Base-by-base conservation (phyloP, 306 rosid species). In the Cucurbita moschata region DNA sequence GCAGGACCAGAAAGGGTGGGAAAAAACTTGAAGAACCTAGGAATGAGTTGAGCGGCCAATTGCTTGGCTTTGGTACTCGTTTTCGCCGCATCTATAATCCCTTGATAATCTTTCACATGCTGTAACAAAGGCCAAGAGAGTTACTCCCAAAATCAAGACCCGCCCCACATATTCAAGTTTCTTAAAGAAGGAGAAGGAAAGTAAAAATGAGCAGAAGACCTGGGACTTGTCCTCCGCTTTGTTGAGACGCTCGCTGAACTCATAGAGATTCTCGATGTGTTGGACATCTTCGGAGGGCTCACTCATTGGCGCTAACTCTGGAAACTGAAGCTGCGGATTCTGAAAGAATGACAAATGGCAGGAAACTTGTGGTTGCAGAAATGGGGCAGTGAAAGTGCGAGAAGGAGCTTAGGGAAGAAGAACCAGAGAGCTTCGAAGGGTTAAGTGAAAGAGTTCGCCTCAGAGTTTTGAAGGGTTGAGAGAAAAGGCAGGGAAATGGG, bases 41-140 rank as follows among this genome's bases (percentile, higher is more conserved):
- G 99, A 79, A 94, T 94, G 66, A 94, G 89, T 84, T 94, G 99
- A 3, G 97, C 97, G 10, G 99, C 92, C 66, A 94, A 81, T 73
- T 94, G 99, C 85, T 94, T 94, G 49, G 97, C 96, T 85, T 94
- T 91, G 10, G 87, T 87, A 78, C 96, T 94, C 12, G 88, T 86
- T 81, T 83, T 94, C 1, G 97, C 96, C 0, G 91, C 90, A 85
- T 82, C 94, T 39, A 94, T 94, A 52, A 94, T 94, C 54, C 96
- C 96, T 83, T 89, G 84, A 66, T 91, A 94, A 77, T 91, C 96
- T 71, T 72, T 80, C 57, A 89, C 85, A 75, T 89, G 82, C 99
- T 94, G 82, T 61, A 73, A 21, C 21, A 40, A 64, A 70, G 49
- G 57, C 1, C 43, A 8, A 72, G 13, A 46, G 10, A 43, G 44